A percentile compares a stretch with the other conserved stretches of the same genome.
phyloP scores from a whole-genome alignment of 78 protist species.

The Pigoraptor vietnamica region DNA sequence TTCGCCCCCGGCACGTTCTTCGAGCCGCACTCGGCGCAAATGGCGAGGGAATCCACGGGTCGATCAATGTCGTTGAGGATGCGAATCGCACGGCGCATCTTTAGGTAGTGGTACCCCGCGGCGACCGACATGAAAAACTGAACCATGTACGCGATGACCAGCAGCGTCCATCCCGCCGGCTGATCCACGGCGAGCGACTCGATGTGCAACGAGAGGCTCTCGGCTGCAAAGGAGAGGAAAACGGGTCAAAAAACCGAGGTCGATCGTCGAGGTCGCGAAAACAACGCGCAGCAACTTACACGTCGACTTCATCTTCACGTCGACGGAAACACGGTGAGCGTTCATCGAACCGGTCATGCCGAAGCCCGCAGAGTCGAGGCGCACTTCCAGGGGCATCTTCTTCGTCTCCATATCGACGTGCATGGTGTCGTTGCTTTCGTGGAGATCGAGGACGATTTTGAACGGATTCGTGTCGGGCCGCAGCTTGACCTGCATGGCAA shows the following conservation, averaged over 20 bases:
- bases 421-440: background rate
- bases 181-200: background rate
- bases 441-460: background rate
- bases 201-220: background rate
- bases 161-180: background rate
- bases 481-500: background rate
- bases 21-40: background rate
- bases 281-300: too few species aligned
- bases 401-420: background rate
- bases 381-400: background rate
- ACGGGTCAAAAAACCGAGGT: background rate
- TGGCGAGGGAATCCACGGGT: background rate
- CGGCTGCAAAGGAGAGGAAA: background rate
- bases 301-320: background rate
- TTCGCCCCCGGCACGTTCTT: background rate
- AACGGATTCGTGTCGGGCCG: background rate
- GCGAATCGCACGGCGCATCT: background rate
- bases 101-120: background rate
- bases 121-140: background rate
- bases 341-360: background rate
- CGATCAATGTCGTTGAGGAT: background rate
- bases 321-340: background rate
- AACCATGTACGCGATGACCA: background rate
- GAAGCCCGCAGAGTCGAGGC: background rate
- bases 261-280: too few species aligned